A percentile compares a stretch with the other conserved stretches of the same genome.
These are phyloP conservation scores for Cocos nucifera DNA, from an alignment of 176 grass and related monocot species.

Conservation along the genomic window DNA sequence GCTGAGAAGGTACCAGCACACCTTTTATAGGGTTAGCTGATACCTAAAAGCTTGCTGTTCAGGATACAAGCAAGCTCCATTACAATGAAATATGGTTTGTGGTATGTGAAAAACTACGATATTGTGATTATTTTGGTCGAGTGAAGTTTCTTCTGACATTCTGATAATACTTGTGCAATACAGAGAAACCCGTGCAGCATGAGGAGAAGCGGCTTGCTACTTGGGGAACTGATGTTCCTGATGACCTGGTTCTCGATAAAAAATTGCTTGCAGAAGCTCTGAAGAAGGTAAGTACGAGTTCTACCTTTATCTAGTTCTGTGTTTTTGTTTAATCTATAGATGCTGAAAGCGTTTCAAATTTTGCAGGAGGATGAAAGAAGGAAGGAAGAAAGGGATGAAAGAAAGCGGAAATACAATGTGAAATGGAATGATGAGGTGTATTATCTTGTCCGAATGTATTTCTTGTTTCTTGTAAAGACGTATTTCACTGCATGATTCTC, in stretches of 20 bases:
- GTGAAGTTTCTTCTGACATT: too few species aligned
- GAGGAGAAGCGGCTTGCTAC: slow-evolving; percentile 77
- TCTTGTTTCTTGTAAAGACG: neutral
- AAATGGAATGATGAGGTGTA: slow-evolving; percentile 80
- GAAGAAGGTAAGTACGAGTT: slow-evolving; percentile 59
- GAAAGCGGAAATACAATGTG: slow-evolving; percentile 91
- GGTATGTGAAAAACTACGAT: too few species aligned
- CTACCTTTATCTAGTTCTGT: neutral
- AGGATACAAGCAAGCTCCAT: too few species aligned
- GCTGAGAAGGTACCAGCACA: too few species aligned
- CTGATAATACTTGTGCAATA: neutral
- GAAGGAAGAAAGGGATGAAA: slow-evolving; percentile 86
- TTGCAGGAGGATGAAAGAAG: slow-evolving; percentile 62
- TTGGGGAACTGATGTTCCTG: slow-evolving; percentile 86
- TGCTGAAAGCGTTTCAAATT: slow-evolving; percentile 28
- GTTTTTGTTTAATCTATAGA: neutral
- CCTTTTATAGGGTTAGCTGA: too few species aligned
- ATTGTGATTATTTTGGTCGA: too few species aligned
- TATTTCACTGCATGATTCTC: neutral
- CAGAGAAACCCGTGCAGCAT: slow-evolving; percentile 45
- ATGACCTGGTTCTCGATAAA: slow-evolving; percentile 80
- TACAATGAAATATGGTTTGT: too few species aligned
- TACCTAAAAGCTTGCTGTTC: too few species aligned
- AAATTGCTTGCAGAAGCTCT: slow-evolving; percentile 70
- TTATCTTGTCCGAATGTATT: neutral